Base-by-base conservation (phyloP, 2,329 filamentous ascomycete genomes). In the Pseudopithomyces chartarum region DNA sequence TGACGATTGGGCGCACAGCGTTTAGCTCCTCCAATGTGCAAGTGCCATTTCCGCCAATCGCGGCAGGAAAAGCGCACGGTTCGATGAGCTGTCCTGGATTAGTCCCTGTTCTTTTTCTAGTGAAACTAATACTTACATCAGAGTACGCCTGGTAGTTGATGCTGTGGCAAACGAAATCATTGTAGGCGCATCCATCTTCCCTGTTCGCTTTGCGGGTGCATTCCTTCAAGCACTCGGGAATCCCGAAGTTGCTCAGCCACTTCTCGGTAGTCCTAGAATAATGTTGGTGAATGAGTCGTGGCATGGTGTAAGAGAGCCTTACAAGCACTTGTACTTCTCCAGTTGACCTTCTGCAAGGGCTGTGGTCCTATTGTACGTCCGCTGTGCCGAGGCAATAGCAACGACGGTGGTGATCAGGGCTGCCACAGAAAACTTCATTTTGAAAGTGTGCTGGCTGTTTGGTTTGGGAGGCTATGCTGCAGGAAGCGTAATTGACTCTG, bases 251-350 rank as follows among this genome's bases (percentile, higher is more conserved):
- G 20, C 4, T 38, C 19, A 20, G 56, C 61, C n/a, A 65, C 48
- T 33, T 60, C 58, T 32, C 49, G 38, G 53, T 63, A 61, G 53
- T 66, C 43, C 42, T 52, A 26, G 12, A 20, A 13, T 8, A 15
- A 22, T 22, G 26, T 52, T 32, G 42, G 43, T 29, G 2, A 7
- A 20, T 20, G 13, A n/a, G 33, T 53, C 26, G 6, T 13, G 34
- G 32, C 12, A 46, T 11, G 6, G 3, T 15, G 29, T 1, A 6
- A 29, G 22, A 15, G 3, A 12, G 29, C 2, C 62, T 33, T 62
- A 69, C 65, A 66, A 52, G 56, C 67, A 69, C n/a, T 46, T 59
- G 53, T 69, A 69, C 45, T 69, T 69, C 19, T 62, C 44, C 17
- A 56, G 61, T 42, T 68, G 65, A 17, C 63, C 60, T 0, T 43